Percentiles rank a stretch among this genome's conserved stretches.
Conservation (phyloP, 2,329 filamentous ascomycete genomes). For the Esteya vermicola region DNA sequence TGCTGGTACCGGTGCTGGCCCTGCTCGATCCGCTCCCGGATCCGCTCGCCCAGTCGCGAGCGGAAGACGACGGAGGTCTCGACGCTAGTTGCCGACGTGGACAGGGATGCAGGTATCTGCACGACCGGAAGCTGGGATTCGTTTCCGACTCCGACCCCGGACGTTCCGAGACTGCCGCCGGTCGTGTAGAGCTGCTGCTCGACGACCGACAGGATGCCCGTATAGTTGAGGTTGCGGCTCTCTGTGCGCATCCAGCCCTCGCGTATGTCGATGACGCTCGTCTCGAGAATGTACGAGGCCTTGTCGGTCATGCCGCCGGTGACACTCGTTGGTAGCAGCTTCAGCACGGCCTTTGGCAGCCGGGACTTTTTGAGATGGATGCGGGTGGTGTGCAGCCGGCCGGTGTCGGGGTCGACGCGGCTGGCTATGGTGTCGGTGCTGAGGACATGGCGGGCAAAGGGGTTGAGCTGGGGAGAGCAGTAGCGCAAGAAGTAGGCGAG, state of each 20-base stretch:
- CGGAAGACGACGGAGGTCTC: constrained; percentile 61
- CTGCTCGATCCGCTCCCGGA: constrained; percentile 39
- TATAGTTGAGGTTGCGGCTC: constrained; percentile 69
- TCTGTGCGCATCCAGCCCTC: constrained; percentile 76
- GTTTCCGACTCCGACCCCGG: too few species aligned
- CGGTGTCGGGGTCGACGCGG: constrained; percentile 56
- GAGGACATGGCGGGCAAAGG: constrained; percentile 68
- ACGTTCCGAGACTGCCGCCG: constrained; percentile 8
- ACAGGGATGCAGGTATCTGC: not conserved
- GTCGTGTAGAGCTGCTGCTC: constrained; percentile 57
- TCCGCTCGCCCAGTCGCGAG: constrained; percentile 56
- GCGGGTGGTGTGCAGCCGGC: constrained; percentile 62
- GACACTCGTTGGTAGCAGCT: constrained; percentile 56
- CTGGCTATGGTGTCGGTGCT: constrained; percentile 72
- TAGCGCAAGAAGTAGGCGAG: constrained; percentile 85
- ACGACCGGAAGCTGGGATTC: too few species aligned
- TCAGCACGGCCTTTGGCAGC: constrained; percentile 59
- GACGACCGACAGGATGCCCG: constrained; percentile 63
- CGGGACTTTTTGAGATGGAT: constrained; percentile 73
- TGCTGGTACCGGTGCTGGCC: constrained; percentile 16
- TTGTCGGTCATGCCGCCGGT: constrained; percentile 53
- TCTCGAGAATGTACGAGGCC: constrained; percentile 70
- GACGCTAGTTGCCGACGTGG: constrained; percentile 43
- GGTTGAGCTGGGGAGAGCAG: constrained; percentile 55
- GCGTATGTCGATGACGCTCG: constrained; percentile 61